Evolutionary conservation across 2,329 filamentous ascomycete genomes (phyloP).

Genomic region (Neoscytalidium dimidiatum): DNA sequence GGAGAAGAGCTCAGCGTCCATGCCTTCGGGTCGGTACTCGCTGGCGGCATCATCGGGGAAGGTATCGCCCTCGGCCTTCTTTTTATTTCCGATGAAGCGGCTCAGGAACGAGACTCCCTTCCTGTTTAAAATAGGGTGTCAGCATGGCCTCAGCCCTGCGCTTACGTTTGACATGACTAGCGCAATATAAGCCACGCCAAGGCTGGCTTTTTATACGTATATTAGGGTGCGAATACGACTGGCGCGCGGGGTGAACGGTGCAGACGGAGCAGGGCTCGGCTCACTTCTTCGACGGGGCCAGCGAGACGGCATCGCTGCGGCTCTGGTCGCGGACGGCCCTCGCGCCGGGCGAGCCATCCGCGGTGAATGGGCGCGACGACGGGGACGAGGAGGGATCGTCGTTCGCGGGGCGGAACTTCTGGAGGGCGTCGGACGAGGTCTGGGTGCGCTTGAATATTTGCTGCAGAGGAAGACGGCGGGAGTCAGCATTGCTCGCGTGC

Average conservation of each 20-base stretch:
- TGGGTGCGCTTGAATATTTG: slow-evolving; percentile 67
- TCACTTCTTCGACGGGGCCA: slow-evolving; percentile 32
- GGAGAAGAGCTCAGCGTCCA: slow-evolving; percentile 80
- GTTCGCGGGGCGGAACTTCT: slow-evolving; percentile 56
- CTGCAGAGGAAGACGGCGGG: slow-evolving; percentile 33
- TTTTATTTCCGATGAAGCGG: slow-evolving; percentile 77
- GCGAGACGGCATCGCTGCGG: slow-evolving; percentile 10
- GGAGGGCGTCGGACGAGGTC: slow-evolving; percentile 60
- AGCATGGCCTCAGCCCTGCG: slow-evolving; percentile 14
- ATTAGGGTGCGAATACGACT: neutral
- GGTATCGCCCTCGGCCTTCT: slow-evolving; percentile 52
- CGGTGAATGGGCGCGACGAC: slow-evolving; percentile 35
- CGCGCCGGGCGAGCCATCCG: slow-evolving; percentile 53
- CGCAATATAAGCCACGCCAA: slow-evolving; percentile 13
- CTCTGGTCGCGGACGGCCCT: slow-evolving; percentile 24
- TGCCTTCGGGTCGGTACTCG: slow-evolving; percentile 71
- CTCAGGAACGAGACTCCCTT: slow-evolving; percentile 91
- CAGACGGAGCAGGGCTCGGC: slow-evolving; percentile 22
- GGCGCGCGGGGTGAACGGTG: slow-evolving; percentile 2
- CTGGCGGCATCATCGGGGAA: slow-evolving; percentile 43
- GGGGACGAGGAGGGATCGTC: slow-evolving; percentile 34
- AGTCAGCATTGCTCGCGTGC: neutral
- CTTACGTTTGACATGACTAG: slow-evolving; percentile 20
- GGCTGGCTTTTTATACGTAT: neutral
- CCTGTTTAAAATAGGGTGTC: slow-evolving; percentile 46